phyloP scores from a whole-genome alignment of 495 filamentous ascomycete species.

The Chaetomium fimeti region DNA sequence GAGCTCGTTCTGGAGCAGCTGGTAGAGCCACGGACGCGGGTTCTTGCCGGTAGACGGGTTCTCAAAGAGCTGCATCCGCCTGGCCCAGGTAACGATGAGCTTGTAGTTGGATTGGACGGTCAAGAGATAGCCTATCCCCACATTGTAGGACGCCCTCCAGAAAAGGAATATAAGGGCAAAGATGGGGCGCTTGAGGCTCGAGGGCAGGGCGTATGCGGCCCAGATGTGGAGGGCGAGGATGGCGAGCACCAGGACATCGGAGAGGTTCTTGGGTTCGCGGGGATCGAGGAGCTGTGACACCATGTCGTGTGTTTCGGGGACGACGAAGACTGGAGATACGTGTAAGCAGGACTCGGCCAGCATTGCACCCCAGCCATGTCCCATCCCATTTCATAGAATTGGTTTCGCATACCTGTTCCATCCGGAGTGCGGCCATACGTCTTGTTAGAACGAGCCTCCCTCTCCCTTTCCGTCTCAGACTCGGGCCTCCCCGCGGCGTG shows the following conservation, averaged over 20 bases:
- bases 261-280: slow-evolving; percentile 91
- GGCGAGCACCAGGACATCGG: slow-evolving; percentile 78
- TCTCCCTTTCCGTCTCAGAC: not conserved
- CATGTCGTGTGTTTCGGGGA: slow-evolving; percentile 97
- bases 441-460: slow-evolving; percentile 50
- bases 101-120: slow-evolving; percentile 86
- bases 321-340: slow-evolving; percentile 72
- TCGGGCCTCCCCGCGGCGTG: not conserved
- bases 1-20: slow-evolving; percentile 78
- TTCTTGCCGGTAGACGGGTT: slow-evolving; percentile 75
- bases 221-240: slow-evolving; percentile 72
- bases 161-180: slow-evolving; percentile 83
- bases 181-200: slow-evolving; percentile 62
- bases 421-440: slow-evolving; percentile 90
- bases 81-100: slow-evolving; percentile 83
- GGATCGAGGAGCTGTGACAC: slow-evolving; percentile 95
- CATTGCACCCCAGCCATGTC: not conserved
- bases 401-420: slow-evolving; percentile 68
- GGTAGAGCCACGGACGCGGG: slow-evolving; percentile 75
- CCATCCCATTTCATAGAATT: not conserved
- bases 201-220: slow-evolving; percentile 68
- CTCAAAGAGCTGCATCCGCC: slow-evolving; percentile 80
- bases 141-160: slow-evolving; percentile 90
- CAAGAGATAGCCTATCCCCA: slow-evolving; percentile 87
- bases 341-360: slow-evolving; percentile 7